Percentiles rank a stretch among this genome's conserved stretches.
These are phyloP conservation scores for Schizonepeta tenuifolia DNA, from an alignment of 257 asterid genomes.

Conservation along the genomic window DNA sequence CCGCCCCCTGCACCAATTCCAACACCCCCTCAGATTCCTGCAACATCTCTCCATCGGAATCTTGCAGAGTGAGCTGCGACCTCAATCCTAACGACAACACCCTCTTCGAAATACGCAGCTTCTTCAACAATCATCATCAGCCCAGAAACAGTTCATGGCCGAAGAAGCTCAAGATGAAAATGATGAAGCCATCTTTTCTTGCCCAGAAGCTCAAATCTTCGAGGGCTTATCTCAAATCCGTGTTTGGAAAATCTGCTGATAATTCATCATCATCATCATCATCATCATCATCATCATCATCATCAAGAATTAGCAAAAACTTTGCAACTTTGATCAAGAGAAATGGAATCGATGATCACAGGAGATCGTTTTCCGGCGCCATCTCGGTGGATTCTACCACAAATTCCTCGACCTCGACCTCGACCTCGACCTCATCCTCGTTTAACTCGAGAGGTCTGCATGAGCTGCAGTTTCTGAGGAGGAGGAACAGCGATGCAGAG, in stretches of 20 bases:
- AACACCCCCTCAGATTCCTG: slow-evolving; percentile 54
- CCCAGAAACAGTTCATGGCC: slow-evolving; percentile 37
- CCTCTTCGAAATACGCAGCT: slow-evolving; percentile 46
- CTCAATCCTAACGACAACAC: slow-evolving; percentile 48
- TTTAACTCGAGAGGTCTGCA: slow-evolving; percentile 47
- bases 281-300: no score
- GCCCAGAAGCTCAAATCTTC: slow-evolving; percentile 42
- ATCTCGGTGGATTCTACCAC: slow-evolving; percentile 55
- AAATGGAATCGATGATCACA: slow-evolving; percentile 40
- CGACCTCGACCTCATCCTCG: slow-evolving; percentile 50
- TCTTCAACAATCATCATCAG: slow-evolving; percentile 16
- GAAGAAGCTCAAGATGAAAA: slow-evolving; percentile 41
- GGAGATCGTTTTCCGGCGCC: slow-evolving; percentile 76
- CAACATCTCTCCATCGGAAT: slow-evolving; percentile 64
- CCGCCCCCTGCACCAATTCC: slow-evolving; percentile 44
- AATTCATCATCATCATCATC: no score
- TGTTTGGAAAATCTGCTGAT: no score
- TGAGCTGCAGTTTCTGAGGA: slow-evolving; percentile 46
- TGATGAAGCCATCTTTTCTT: slow-evolving; percentile 30
- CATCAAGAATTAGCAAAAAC: slow-evolving; percentile 37
- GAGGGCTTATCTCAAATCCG: slow-evolving; percentile 38
- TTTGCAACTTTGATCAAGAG: slow-evolving; percentile 43
- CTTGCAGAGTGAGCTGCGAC: slow-evolving; percentile 70
- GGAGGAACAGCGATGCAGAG: slow-evolving; percentile 63
- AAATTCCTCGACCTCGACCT: slow-evolving; percentile 54